These are phyloP conservation scores for Letharia lupina DNA, from an alignment of 495 filamentous ascomycete species.

Conservation along the genomic window DNA sequence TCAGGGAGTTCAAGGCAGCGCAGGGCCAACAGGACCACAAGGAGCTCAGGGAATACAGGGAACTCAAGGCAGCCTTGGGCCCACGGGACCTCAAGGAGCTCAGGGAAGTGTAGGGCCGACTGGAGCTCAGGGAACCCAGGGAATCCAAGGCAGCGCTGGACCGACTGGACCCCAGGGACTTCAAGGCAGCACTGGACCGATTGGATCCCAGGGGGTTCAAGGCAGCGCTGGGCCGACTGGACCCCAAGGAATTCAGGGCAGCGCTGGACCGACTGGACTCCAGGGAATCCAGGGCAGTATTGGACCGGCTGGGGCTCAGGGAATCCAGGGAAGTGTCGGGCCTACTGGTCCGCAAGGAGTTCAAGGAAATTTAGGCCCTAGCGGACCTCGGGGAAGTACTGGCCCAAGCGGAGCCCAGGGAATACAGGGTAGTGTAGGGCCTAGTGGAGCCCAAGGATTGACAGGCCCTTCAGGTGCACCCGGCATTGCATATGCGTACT, in stretches of 20 bases:
- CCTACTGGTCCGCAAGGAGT: not conserved
- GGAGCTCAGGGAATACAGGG: not conserved
- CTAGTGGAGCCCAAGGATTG: not conserved
- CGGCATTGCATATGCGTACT: slow-evolving; percentile 5
- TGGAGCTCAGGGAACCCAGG: not conserved
- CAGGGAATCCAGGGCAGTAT: not conserved
- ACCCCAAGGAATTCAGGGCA: not conserved
- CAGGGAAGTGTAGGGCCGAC: not conserved
- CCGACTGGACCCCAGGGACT: slow-evolving; percentile 9
- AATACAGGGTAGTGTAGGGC: slow-evolving; percentile 3
- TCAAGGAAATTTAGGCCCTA: not conserved
- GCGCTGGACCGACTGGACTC: slow-evolving; percentile 3
- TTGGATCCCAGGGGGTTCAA: not conserved
- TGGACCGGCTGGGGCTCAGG: not conserved
- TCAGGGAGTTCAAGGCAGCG: not conserved
- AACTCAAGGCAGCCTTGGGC: not conserved
- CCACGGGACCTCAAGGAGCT: not conserved
- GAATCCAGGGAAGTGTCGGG: not conserved
- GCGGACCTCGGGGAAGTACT: not conserved
- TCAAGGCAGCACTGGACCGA: not conserved
- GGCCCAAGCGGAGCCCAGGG: not conserved
- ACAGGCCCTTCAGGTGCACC: slow-evolving; percentile 8
- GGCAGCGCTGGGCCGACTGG: not conserved
- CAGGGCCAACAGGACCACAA: not conserved
- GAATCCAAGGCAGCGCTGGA: slow-evolving; percentile 1